Conservation (phyloP, 176 grass and related monocot species). For the Guadua angustifolia region DNA sequence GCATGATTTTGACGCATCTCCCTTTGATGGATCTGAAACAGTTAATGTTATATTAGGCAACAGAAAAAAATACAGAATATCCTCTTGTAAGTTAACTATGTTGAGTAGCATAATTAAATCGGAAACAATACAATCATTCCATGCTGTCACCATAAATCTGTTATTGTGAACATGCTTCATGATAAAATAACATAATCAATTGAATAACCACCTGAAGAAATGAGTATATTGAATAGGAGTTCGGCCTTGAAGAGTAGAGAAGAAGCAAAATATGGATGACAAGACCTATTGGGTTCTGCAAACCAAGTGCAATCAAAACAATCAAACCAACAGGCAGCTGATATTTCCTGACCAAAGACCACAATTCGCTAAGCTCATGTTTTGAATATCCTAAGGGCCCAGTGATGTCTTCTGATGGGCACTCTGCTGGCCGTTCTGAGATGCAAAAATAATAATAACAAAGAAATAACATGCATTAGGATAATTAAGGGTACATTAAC, state of each 20-base stretch:
- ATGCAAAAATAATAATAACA: background rate
- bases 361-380: constrained; percentile 52
- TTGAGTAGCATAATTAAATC: constrained; percentile 24
- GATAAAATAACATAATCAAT: constrained; percentile 15
- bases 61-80: constrained; percentile 1
- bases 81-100: background rate
- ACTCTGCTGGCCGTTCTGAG: background rate
- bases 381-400: constrained; percentile 43
- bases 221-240: constrained; percentile 77
- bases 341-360: constrained; percentile 66
- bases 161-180: constrained; percentile 3
- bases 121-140: constrained; percentile 19
- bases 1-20: constrained; percentile 50
- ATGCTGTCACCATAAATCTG: background rate
- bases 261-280: constrained; percentile 69
- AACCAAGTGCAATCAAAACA: constrained; percentile 62
- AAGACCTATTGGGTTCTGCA: constrained; percentile 69
- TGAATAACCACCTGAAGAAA: constrained; percentile 80
- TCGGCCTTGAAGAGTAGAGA: constrained; percentile 78
- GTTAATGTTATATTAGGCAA: constrained; percentile 29
- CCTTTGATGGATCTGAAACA: constrained; percentile 69
- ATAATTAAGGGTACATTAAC: background rate
- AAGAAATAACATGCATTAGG: constrained; percentile 29
- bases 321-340: constrained; percentile 73
- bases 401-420: background rate